Evolutionary conservation across 768 basidiomycete genomes (phyloP), one percentile per base, ranked within the genome.

Genomic region (Kwoniella botswanensis): DNA sequence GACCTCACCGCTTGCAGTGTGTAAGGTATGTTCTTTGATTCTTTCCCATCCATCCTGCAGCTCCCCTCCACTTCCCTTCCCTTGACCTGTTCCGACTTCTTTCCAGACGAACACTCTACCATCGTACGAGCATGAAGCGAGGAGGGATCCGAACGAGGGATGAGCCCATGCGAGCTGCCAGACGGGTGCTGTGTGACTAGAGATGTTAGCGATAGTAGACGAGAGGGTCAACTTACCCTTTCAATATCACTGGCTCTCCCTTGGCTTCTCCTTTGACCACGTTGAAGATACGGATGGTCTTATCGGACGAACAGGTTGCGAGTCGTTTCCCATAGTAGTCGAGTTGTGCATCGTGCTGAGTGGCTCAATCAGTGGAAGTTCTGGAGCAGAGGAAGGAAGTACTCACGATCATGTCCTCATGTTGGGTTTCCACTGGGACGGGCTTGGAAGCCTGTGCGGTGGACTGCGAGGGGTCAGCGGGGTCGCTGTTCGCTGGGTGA

Each of bases 131-230:
- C 94, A 96, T n/a, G 93, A 95, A 35, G 96, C 96, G 64, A 99
- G 89, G 78, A 99, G 96, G 72, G 92, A 90, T 1, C 97, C 97
- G 78, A 92, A 99, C 83, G 94, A 97, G 26, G 97, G 97, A 77
- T 99, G 96, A 2, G 93, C 96, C 97, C 97, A 99, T 24, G 94
- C 89, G 62, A 99, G 91, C 78, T 96, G 94, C 95, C 96, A 98
- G 46, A 99, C 94, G 7, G 97, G 96, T 11, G 96, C 95, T 3
- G 92, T 93, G 84, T 98, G 97, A 52, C 95, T 97, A 73, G 6
- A 41, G 41, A 61, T n/a, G n/a, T 63, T 21, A 62, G 17, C 29
- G 26, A 43, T 26, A 46, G 10, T 43, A n/a, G 43, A 43, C 15
- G 35, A 43, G 17, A 18, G 17, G 42, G 35, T 35, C 35, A 9